Base-by-base conservation (phyloP, 306 rosid genomes). In the Astragalus membranaceus region DNA sequence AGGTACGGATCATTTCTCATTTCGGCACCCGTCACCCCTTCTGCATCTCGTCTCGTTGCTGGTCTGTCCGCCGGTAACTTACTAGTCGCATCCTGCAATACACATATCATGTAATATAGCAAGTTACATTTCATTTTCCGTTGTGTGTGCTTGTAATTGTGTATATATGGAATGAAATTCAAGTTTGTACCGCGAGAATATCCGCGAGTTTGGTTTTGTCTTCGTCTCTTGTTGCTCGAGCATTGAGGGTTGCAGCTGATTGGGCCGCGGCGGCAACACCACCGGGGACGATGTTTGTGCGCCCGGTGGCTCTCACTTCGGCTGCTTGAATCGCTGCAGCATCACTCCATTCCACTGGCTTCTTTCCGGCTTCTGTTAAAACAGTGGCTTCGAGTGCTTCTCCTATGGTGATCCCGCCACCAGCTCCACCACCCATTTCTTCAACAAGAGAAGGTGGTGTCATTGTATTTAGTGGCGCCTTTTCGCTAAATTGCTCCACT, bases 281-380 rank as follows among this genome's bases (percentile, higher is more conserved):
- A 0, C 89, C 89, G 0, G 91, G 91, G 29, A 84, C 80, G 6
- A 85, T 82, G 83, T 73, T 82, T 39, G 86, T 87, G 4, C 86
- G 80, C 0, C 97, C 88, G 0, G 89, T 87, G 35, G 96, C 96
- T 69, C 93, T 80, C 10, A 82, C 88, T 74, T 87, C 96, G 0
- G 96, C 96, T 0, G 96, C 97, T 53, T 91, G 96, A 57, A 88
- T 91, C 0, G 97, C 96, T 0, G 96, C 96, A 0, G 88, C 93
- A 2, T 87, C 89, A 17, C 92, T 88, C 86, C 79, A 75, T 42
- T 79, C 93, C 49, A 85, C 89, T 0, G 87, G 74, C 68, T 91
- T 87, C 55, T 75, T 56, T 23, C 93, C 87, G 0, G 83, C 88
- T 26, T 26, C 30, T 0, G 96, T 78, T 23, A 84, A 1, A 11